Evolutionary conservation across 306 rosid genomes (phyloP).

Genomic region (Gillenia trifoliata): DNA sequence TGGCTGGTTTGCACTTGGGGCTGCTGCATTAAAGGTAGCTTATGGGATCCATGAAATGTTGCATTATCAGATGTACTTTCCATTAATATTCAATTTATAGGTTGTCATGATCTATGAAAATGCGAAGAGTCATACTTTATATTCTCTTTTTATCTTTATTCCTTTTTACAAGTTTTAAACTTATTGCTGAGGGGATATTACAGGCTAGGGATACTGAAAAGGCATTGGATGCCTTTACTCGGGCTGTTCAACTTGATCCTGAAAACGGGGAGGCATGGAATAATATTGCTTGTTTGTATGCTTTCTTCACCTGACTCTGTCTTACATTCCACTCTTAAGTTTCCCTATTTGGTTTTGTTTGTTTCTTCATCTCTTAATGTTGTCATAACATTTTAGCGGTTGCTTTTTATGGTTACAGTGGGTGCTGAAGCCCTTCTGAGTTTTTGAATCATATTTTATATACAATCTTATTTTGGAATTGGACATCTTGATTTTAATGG

Average conservation of each 20-base stretch:
- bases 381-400: neutral
- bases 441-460: neutral
- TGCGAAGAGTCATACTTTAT: constrained; percentile 1
- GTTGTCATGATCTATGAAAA: constrained; percentile 1
- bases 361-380: neutral
- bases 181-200: constrained; percentile 22
- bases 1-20: constrained; percentile 98
- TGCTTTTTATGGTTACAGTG: neutral
- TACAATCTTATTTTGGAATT: neutral
- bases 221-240: constrained; percentile 94
- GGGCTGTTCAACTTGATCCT: constrained; percentile 96
- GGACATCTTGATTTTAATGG: neutral
- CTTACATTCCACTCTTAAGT: neutral
- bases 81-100: neutral
- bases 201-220: constrained; percentile 91
- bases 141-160: constrained; percentile 3
- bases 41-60: constrained; percentile 16
- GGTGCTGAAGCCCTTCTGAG: neutral
- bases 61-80: constrained; percentile 9
- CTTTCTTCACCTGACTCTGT: constrained; percentile 13
- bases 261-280: constrained; percentile 99
- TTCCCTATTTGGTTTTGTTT: neutral
- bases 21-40: constrained; percentile 93
- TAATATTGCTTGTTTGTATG: constrained; percentile 96
- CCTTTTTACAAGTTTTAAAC: constrained; percentile 6